These are phyloP conservation scores for Diaporthe batatas DNA, from an alignment of 2,329 filamentous ascomycete species.

Conservation along the genomic window DNA sequence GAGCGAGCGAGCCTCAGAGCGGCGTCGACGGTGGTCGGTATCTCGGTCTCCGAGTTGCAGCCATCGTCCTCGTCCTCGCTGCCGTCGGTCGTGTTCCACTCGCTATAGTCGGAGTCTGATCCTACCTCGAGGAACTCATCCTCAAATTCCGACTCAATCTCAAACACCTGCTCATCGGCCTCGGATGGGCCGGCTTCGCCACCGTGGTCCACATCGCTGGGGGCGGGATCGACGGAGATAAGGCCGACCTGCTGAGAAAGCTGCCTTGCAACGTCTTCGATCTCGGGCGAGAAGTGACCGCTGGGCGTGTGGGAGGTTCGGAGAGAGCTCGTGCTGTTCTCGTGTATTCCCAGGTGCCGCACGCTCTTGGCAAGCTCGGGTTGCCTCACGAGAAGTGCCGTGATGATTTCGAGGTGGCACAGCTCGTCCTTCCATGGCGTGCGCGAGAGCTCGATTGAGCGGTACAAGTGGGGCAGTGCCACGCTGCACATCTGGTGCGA, in stretches of 20 bases:
- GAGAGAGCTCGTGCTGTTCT: constrained; percentile 7
- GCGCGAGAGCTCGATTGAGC: constrained; percentile 32
- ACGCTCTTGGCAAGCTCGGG: constrained; percentile 32
- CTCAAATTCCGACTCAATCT: constrained; percentile 12
- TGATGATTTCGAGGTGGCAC: constrained; percentile 30
- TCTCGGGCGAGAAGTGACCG: neutral
- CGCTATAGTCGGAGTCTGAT: constrained; percentile 23
- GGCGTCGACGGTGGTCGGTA: constrained; percentile 7
- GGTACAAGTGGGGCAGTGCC: constrained; percentile 18
- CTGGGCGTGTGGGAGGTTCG: neutral
- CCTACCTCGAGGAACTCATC: constrained; percentile 8
- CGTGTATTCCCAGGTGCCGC: constrained; percentile 26
- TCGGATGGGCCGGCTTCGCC: neutral
- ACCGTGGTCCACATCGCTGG: neutral
- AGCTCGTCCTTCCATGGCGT: constrained; percentile 17
- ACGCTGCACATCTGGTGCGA: constrained; percentile 30
- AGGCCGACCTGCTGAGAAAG: constrained; percentile 1
- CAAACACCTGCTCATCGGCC: constrained; percentile 19
- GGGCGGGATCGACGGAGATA: neutral
- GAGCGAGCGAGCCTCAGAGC: constrained; percentile 13
- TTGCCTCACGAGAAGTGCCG: constrained; percentile 16
- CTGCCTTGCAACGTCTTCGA: neutral
- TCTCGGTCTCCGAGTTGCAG: constrained; percentile 10
- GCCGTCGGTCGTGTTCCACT: constrained; percentile 33
- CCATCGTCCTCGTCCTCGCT: constrained; percentile 18